Evolutionary conservation across 2,329 filamentous ascomycete species (phyloP).

Genomic region (Escovopsis sp.): DNA sequence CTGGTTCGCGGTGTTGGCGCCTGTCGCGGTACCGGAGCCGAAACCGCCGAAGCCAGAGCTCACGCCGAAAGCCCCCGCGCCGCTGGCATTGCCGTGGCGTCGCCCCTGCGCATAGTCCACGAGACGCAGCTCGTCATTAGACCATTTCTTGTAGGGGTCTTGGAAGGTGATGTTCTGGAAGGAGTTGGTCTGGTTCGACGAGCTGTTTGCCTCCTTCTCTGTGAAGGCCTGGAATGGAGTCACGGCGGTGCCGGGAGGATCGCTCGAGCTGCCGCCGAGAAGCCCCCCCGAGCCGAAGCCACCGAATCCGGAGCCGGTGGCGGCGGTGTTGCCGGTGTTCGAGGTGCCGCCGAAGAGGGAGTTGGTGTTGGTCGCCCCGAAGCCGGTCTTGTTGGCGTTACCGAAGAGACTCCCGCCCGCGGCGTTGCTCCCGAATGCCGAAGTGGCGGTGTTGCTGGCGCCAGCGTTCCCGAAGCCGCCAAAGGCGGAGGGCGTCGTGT

Average conservation of each 20-base stretch:
- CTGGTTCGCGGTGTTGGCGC: slow-evolving; percentile 14
- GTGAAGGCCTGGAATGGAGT: slow-evolving; percentile 52
- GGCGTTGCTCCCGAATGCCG: slow-evolving; percentile 25
- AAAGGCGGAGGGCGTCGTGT: slow-evolving; percentile 20
- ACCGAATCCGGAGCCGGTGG: slow-evolving; percentile 18
- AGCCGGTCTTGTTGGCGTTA: slow-evolving; percentile 30
- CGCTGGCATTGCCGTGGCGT: slow-evolving; percentile 66
- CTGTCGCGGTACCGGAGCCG: slow-evolving; percentile 19
- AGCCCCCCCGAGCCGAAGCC: slow-evolving; percentile 30
- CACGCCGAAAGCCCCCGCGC: slow-evolving; percentile 72
- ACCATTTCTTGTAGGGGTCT: slow-evolving; percentile 75
- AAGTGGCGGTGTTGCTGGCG: slow-evolving; percentile 13
- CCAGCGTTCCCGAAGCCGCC: slow-evolving; percentile 25
- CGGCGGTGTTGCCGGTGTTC: slow-evolving; percentile 10
- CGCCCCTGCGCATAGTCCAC: slow-evolving; percentile 82
- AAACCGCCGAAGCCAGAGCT: slow-evolving; percentile 36
- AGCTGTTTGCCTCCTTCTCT: slow-evolving; percentile 56
- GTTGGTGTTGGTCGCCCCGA: slow-evolving; percentile 27
- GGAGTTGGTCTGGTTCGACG: slow-evolving; percentile 33
- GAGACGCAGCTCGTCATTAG: slow-evolving; percentile 67
- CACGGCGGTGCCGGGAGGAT: slow-evolving; percentile 53
- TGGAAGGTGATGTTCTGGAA: slow-evolving; percentile 72
- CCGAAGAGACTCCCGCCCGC: slow-evolving; percentile 36
- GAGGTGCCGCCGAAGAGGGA: slow-evolving; percentile 32
- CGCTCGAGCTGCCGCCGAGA: slow-evolving; percentile 34